Conservation (phyloP, 495 filamentous ascomycete genomes). For the Aspergillus saccharolyticus region DNA sequence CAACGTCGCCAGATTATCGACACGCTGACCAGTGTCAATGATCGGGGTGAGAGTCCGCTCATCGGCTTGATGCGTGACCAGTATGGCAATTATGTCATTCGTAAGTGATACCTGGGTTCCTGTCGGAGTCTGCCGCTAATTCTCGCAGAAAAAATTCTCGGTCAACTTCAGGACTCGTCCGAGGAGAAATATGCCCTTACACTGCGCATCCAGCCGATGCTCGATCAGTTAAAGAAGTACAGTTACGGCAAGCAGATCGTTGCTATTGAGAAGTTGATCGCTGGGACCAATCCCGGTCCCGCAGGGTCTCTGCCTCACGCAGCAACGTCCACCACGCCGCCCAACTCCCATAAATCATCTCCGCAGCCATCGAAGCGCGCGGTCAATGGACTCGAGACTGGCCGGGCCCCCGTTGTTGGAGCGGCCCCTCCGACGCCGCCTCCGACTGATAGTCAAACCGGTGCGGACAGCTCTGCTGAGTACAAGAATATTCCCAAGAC, state of each 20-base stretch:
- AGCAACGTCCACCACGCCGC: constrained; percentile 37
- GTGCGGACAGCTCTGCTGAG: constrained; percentile 28
- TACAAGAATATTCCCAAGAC: constrained; percentile 31
- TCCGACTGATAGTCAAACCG: constrained; percentile 35
- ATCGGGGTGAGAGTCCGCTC: constrained; percentile 63
- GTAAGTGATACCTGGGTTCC: too few species aligned
- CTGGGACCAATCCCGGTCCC: constrained; percentile 31
- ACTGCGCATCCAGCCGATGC: constrained; percentile 67
- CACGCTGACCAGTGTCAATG: constrained; percentile 53
- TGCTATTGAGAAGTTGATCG: constrained; percentile 61
- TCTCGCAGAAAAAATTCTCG: constrained; percentile 70
- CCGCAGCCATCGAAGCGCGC: constrained; percentile 38
- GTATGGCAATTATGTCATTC: constrained; percentile 95
- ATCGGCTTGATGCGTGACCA: constrained; percentile 80
- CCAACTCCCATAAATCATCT: constrained; percentile 45
- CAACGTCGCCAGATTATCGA: constrained; percentile 68
- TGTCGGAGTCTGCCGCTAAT: constrained; percentile 1
- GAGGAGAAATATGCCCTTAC: constrained; percentile 52
- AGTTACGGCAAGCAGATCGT: constrained; percentile 77
- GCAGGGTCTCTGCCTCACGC: constrained; percentile 23
- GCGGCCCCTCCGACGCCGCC: constrained; percentile 43
- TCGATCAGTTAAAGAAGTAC: constrained; percentile 66
- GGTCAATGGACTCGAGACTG: constrained; percentile 28
- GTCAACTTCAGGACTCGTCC: constrained; percentile 60
- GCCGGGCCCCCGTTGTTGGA: constrained; percentile 29